A percentile compares a stretch with the other conserved stretches of the same genome.
Conservation (phyloP, 1,139 yeast genomes). For the Arxiozyma telluris region DNA sequence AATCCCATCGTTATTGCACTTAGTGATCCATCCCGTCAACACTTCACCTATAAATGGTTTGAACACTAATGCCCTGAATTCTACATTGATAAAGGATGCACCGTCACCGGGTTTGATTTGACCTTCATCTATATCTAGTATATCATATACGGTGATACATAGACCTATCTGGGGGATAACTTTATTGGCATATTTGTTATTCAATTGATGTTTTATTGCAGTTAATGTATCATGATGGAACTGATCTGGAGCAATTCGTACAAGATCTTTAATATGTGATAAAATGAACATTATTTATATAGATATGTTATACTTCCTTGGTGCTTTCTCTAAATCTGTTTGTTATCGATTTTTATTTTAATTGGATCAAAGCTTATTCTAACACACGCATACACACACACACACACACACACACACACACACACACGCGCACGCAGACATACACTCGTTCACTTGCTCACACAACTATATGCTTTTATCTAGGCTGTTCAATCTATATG, state of each 20-base stretch:
- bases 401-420: background rate
- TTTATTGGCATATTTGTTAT: constrained; percentile 76
- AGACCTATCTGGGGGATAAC: constrained; percentile 77
- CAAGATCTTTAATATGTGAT: constrained; percentile 69
- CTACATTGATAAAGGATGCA: constrained; percentile 67
- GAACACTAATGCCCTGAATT: constrained; percentile 71
- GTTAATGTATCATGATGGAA: constrained; percentile 55
- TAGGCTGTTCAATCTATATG: too few species aligned
- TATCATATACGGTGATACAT: constrained; percentile 76
- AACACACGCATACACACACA: too few species aligned
- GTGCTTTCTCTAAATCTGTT: too few species aligned
- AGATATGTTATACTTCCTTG: background rate
- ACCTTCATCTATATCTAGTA: constrained; percentile 75
- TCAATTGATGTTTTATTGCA: constrained; percentile 72
- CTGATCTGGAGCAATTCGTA: constrained; percentile 80
- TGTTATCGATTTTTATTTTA: background rate
- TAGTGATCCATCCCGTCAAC: constrained; percentile 87
- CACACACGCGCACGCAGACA: too few species aligned
- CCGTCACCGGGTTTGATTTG: constrained; percentile 94
- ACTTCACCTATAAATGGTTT: constrained; percentile 93
- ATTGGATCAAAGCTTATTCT: background rate
- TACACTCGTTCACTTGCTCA: background rate
- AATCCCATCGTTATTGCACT: constrained; percentile 79
- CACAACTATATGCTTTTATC: background rate
- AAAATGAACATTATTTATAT: constrained; percentile 64